Evolutionary conservation across 495 filamentous ascomycete species (phyloP), one percentile per base, ranked within the genome.

Genomic region (Penicillium lagena): DNA sequence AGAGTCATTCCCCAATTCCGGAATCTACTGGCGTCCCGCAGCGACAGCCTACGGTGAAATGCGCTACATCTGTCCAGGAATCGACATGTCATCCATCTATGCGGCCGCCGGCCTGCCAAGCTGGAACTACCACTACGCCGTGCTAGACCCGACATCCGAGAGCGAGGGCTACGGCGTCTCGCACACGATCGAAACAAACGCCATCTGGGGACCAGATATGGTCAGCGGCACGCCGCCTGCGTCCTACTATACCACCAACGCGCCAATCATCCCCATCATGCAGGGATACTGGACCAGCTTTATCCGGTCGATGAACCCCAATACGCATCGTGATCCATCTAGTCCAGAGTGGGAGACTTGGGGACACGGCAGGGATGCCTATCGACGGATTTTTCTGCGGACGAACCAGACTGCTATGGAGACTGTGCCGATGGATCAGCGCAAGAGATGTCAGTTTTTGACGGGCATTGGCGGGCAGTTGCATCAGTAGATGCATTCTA

Each of bases 211-310:
- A 3, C 71, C 70, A 1, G 46, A 68, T 10, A 61, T 76, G 52
- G 63, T 69, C 3, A 63, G 52, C 35, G 56, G 58, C 0, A 48
- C 37, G 1, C 58, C 68, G 11, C 82, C 82, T 4, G 52, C 57
- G 11, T 81, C 76, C 28, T 86, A 87, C 45, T 58, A 50, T 15
- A 68, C 66, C 4, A 64, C 51, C 3, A 82, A 85, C 46, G 70
- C 60, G 11, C 53, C 59, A 1, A 76, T 81, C 7, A 60, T 78
- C 0, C 71, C 77, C 0, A 62, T 81, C 2, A 76, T 86, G 50
- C 80, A 85, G 49, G 72, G 68, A 0, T 87, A 87, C 55, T 86
- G 80, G 82, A 73, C 77, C 1, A 84, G 79, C 49, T 89, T 87
- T 56, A 79, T 87, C 45, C 62, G 73, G 40, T 68, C 69, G 1